phyloP scores from a whole-genome alignment of 192 early-diverging fungal species.

The Coemansia sp. region DNA sequence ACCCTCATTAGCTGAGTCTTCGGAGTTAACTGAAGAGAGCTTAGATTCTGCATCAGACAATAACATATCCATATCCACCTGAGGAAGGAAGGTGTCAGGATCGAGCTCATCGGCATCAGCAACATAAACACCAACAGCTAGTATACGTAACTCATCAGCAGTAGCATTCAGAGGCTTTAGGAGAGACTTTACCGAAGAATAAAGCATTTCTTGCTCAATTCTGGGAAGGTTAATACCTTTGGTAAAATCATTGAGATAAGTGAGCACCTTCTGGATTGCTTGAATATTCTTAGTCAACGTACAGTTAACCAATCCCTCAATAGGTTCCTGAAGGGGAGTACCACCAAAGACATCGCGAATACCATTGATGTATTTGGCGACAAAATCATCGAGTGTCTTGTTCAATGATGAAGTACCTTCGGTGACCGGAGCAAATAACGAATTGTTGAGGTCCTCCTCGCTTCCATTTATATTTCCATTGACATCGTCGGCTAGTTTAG shows the following conservation, averaged over 20 bases:
- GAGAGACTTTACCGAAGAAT: conserved; percentile 12
- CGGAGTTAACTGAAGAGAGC: background rate
- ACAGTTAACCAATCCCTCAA: conserved; percentile 54
- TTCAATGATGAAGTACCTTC: conserved; percentile 32
- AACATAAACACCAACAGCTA: conserved; percentile 43
- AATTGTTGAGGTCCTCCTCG: conserved; percentile 24
- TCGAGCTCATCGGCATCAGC: conserved; percentile 28
- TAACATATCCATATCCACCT: background rate
- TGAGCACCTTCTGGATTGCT: conserved; percentile 34
- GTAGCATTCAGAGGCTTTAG: conserved; percentile 38
- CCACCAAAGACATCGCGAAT: conserved; percentile 39
- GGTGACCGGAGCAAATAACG: conserved; percentile 42
- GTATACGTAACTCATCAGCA: conserved; percentile 12
- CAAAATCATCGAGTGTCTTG: conserved; percentile 42
- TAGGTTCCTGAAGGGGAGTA: conserved; percentile 28
- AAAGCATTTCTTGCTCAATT: conserved; percentile 25
- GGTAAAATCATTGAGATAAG: conserved; percentile 37
- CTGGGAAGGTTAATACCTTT: conserved; percentile 35
- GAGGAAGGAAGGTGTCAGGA: conserved; percentile 21
- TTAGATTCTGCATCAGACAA: background rate
- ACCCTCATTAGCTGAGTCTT: background rate
- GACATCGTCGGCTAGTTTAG: conserved; percentile 24
- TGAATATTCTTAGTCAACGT: conserved; percentile 48
- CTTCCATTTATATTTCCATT: conserved; percentile 25
- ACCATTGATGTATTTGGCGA: conserved; percentile 30